A percentile compares a stretch with the other conserved stretches of the same genome.
These are phyloP conservation scores for Aspergillus avenaceus DNA, from an alignment of 495 filamentous ascomycete genomes.

Conservation along the genomic window DNA sequence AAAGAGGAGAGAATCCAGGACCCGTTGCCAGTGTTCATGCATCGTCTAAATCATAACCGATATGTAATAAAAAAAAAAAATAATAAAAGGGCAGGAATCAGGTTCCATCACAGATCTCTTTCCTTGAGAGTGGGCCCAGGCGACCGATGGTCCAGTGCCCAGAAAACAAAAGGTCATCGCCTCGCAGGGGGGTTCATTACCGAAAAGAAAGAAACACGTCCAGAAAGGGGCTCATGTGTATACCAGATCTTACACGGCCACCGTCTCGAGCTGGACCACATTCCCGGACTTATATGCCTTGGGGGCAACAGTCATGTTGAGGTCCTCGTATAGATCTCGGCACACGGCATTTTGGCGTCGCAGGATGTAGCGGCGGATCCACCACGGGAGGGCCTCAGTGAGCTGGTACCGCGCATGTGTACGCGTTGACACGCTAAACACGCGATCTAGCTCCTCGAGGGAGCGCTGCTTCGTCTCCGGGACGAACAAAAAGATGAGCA, in stretches of 20 bases:
- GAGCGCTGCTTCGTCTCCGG: conserved; percentile 66
- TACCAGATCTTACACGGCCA: not conserved
- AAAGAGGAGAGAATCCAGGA: no score
- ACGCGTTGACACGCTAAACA: conserved; percentile 65
- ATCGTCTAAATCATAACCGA: no score
- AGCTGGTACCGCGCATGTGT: conserved; percentile 60
- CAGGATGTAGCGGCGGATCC: conserved; percentile 61
- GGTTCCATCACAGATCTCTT: no score
- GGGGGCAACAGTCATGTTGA: not conserved
- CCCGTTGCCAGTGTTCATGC: no score
- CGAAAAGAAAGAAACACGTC: no score
- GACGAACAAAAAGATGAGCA: conserved; percentile 65
- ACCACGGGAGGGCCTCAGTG: conserved; percentile 57
- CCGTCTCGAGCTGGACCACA: not conserved
- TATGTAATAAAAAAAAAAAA: no score
- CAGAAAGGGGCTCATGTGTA: no score
- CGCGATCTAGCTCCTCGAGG: conserved; percentile 75
- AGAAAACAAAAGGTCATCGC: no score
- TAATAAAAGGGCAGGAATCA: no score
- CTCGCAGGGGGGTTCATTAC: no score
- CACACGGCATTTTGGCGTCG: conserved; percentile 36
- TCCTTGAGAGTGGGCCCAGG: no score
- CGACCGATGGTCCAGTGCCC: no score
- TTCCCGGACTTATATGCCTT: not conserved
- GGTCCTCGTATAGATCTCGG: not conserved